A percentile compares a stretch with the other conserved stretches of the same genome.
Conservation (phyloP, 148 eudicot species). For the Chenopodium album region DNA sequence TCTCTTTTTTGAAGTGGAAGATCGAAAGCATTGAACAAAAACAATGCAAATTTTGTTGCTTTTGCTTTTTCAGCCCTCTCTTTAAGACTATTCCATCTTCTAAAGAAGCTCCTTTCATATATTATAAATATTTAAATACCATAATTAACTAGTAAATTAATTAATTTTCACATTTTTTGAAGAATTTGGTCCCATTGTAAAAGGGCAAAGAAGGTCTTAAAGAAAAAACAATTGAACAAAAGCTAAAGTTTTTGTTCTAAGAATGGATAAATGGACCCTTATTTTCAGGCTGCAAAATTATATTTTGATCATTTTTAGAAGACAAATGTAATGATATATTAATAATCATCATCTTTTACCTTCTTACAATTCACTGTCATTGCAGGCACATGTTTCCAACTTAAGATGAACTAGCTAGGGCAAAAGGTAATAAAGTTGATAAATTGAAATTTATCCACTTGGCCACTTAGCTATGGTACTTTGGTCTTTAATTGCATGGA, state of each 20-base stretch:
- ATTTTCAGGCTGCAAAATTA: slow-evolving; percentile 17
- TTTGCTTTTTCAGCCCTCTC: slow-evolving; percentile 65
- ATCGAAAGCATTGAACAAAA: slow-evolving; percentile 47
- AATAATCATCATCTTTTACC: slow-evolving; percentile 67
- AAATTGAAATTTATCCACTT: background rate
- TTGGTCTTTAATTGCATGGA: background rate
- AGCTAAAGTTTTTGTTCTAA: slow-evolving; percentile 1
- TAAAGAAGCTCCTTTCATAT: slow-evolving; percentile 29
- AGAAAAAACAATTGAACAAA: background rate
- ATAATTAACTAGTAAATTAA: no score
- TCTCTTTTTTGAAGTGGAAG: slow-evolving; percentile 54
- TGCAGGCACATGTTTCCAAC: slow-evolving; percentile 71
- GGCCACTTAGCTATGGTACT: background rate
- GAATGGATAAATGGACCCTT: slow-evolving; percentile 7
- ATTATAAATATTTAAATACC: background rate
- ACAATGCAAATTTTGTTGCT: slow-evolving; percentile 32
- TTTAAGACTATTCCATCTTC: slow-evolving; percentile 82
- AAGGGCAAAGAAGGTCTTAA: background rate
- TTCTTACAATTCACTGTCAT: slow-evolving; percentile 37
- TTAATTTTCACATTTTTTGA: background rate
- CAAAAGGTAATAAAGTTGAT: background rate
- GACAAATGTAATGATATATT: slow-evolving; percentile 56
- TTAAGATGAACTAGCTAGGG: slow-evolving; percentile 13
- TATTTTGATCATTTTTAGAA: slow-evolving; percentile 4
- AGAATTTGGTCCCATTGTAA: background rate